Evolutionary conservation across 495 filamentous ascomycete genomes (phyloP).

Genomic region (Tuber brumale): DNA sequence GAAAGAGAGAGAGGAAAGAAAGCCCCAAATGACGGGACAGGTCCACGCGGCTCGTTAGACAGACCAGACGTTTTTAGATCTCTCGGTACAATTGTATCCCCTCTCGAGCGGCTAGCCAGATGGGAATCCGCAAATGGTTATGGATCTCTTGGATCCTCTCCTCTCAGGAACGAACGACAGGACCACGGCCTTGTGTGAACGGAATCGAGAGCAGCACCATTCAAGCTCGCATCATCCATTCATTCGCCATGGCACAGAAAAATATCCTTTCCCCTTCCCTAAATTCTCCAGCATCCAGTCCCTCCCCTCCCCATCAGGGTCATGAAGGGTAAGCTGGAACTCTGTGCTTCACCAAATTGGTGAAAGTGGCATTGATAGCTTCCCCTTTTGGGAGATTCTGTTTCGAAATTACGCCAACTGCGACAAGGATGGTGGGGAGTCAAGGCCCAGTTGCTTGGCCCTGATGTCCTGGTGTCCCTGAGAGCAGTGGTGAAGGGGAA

Average conservation of each 20-base stretch:
- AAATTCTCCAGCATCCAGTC: slow-evolving; percentile 8
- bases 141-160: background rate
- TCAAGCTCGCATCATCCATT: background rate
- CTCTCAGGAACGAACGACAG: background rate
- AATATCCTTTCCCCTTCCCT: background rate
- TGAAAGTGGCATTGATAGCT: slow-evolving; percentile 26
- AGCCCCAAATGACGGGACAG: background rate
- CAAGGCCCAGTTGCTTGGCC: slow-evolving; percentile 24
- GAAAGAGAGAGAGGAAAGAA: background rate
- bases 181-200: background rate
- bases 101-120: background rate
- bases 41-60: background rate
- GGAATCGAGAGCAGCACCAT: background rate
- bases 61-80: background rate
- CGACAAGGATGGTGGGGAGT: slow-evolving; percentile 18
- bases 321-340: background rate
- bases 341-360: background rate
- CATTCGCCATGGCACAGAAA: background rate
- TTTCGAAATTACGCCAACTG: slow-evolving; percentile 31
- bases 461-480: slow-evolving; percentile 14
- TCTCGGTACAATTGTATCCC: slow-evolving; percentile 1
- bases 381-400: slow-evolving; percentile 30
- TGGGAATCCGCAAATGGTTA: background rate
- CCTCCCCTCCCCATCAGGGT: slow-evolving; percentile 16
- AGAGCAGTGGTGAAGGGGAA: background rate